phyloP scores from a whole-genome alignment of 169 alveolate genomes.

The Plasmodium yoelii region DNA sequence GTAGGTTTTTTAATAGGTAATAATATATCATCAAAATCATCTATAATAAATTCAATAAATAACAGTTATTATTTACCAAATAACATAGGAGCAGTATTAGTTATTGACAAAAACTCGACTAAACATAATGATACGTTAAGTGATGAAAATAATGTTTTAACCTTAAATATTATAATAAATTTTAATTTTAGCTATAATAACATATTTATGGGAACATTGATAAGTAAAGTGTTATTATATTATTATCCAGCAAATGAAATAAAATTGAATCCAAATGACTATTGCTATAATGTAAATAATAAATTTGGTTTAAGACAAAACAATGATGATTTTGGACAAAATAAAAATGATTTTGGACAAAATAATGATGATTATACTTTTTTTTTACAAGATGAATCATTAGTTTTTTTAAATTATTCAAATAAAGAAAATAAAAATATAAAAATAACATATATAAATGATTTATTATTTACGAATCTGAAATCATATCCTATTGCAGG shows the following conservation, averaged over 20 bases:
- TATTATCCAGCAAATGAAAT: conserved; percentile 70
- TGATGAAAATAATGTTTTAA: conserved; percentile 2
- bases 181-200: conserved; percentile 70
- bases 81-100: conserved; percentile 35
- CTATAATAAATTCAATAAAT: conserved; percentile 39
- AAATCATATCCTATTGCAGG: conserved; percentile 61
- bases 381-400: conserved; percentile 58
- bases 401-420: conserved; percentile 63
- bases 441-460: conserved; percentile 40
- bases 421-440: conserved; percentile 19
- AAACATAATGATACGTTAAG: not conserved
- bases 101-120: not conserved
- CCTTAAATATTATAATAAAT: conserved; percentile 45
- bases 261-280: conserved; percentile 13
- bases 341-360: not conserved
- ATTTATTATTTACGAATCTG: conserved; percentile 33
- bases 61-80: conserved; percentile 25
- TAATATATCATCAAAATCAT: conserved; percentile 64
- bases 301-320: not conserved
- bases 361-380: conserved; percentile 7
- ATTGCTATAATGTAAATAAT: conserved; percentile 7
- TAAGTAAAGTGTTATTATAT: conserved; percentile 32
- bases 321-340: conserved; percentile 12
- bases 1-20: conserved; percentile 70
- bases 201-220: conserved; percentile 68